Evolutionary conservation across 371 early-diverging fungal species (phyloP).

Genomic region (Mucor saturninus): DNA sequence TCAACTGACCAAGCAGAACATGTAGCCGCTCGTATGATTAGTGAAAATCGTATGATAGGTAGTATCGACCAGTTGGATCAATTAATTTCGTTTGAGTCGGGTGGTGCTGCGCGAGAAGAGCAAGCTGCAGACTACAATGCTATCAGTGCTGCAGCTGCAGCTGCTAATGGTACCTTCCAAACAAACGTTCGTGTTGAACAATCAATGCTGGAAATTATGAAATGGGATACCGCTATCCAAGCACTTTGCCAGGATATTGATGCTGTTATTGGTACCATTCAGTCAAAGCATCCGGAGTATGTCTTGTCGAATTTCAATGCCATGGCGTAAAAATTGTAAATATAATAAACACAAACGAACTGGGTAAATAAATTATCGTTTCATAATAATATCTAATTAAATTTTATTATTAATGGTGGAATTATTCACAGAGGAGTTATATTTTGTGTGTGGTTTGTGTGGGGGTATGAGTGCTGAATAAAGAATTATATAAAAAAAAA

Average conservation of each 20-base stretch:
- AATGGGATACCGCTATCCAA: slow-evolving; percentile 69
- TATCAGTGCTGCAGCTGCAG: slow-evolving; percentile 38
- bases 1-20: slow-evolving; percentile 83
- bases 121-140: slow-evolving; percentile 28
- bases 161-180: slow-evolving; percentile 36
- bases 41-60: slow-evolving; percentile 86
- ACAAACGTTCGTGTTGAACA: slow-evolving; percentile 42
- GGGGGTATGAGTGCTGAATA: not conserved
- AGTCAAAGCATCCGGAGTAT: slow-evolving; percentile 61
- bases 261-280: slow-evolving; percentile 57
- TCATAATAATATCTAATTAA: not conserved
- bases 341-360: not conserved
- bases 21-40: slow-evolving; percentile 87
- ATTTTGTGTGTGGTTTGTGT: not conserved
- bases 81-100: slow-evolving; percentile 83
- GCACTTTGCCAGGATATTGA: slow-evolving; percentile 66
- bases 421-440: not conserved
- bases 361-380: not conserved
- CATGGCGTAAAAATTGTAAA: slow-evolving; percentile 4
- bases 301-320: slow-evolving; percentile 17
- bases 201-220: slow-evolving; percentile 52
- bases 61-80: slow-evolving; percentile 90
- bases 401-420: not conserved
- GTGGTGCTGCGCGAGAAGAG: slow-evolving; percentile 45
- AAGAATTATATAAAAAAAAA: not conserved